Evolutionary conservation across 768 basidiomycete species (phyloP), one percentile per base, ranked within the genome.

Genomic region (Trametes cubensis): DNA sequence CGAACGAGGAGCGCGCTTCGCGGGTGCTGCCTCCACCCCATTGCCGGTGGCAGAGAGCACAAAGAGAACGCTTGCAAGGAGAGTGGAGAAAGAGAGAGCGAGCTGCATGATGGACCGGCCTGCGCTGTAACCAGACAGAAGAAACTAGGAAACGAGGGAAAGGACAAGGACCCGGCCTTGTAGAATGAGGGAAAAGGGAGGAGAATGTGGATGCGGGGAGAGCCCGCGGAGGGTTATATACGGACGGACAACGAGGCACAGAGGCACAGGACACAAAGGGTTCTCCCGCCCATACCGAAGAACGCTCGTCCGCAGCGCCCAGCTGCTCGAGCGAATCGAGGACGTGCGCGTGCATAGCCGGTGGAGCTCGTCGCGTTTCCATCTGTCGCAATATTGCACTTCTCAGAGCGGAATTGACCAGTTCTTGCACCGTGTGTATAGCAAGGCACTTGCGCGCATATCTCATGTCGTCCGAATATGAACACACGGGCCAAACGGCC

Each of bases 101-200:
- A 88, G 76, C 66, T 83, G 82, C 88, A 90, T 90, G 66, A 68
- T 74, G 64, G 63, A 56, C 69, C 71, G 69, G 71, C 70, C 65
- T 68, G 58, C 58, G 58, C 60, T 67, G 62, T 65, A 64, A 69
- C 65, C 61, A 57, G 64, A 64, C 49, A 61, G 61, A 60, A 52
- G 61, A 66, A 67, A 57, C 56, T 61, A 48, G 57, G 53, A 55
- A 65, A 66, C 61, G 60, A 66, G 67, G 55, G 58, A 70, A 67
- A 69, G 68, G 70, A 65, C 70, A 77, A 74, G 71, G 75, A 59
- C 73, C 71, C 76, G 68, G 76, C 75, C 77, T 76, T 67, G 72
- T 39, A 48, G 23, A 61, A 57, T 58, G 66, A 73, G 65, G 58
- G 68, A 66, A 67, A 62, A 63, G 62, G 69, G 60, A 66, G 60